Conservation (phyloP, 2,329 filamentous ascomycete genomes). For the Aspergillus versicolor region DNA sequence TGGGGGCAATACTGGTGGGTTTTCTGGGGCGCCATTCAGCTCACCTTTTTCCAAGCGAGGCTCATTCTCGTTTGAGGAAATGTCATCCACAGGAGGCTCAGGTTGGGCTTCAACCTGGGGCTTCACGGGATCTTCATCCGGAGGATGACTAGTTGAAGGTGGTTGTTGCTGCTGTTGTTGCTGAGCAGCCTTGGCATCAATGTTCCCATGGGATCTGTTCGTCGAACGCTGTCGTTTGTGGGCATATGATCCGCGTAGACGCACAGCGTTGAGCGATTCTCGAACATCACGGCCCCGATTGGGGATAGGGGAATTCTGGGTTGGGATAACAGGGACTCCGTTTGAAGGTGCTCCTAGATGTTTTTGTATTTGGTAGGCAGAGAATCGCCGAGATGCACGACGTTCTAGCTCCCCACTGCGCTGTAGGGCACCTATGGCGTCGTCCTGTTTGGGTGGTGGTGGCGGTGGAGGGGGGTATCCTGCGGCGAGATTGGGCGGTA, state of each 20-base stretch:
- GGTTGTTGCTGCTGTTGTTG: slow-evolving; percentile 35
- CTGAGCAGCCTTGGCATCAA: slow-evolving; percentile 56
- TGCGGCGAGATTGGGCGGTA: slow-evolving; percentile 25
- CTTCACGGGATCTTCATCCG: slow-evolving; percentile 40
- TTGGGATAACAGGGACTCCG: slow-evolving; percentile 80
- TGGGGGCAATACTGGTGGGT: slow-evolving; percentile 56
- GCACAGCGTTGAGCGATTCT: slow-evolving; percentile 76
- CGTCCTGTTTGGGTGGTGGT: slow-evolving; percentile 80
- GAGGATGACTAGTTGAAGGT: slow-evolving; percentile 59
- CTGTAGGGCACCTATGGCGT: slow-evolving; percentile 86
- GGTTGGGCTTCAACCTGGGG: slow-evolving; percentile 33
- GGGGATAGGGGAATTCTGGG: slow-evolving; percentile 54
- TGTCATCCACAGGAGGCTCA: slow-evolving; percentile 11
- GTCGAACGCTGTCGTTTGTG: slow-evolving; percentile 54
- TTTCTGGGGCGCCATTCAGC: slow-evolving; percentile 49
- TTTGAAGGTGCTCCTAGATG: slow-evolving; percentile 78
- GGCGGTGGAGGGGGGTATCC: slow-evolving; percentile 68
- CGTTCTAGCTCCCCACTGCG: slow-evolving; percentile 89
- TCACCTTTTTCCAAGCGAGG: slow-evolving; percentile 41
- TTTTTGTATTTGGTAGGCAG: slow-evolving; percentile 94
- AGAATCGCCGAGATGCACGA: slow-evolving; percentile 88
- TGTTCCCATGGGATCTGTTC: slow-evolving; percentile 56
- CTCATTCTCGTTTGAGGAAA: slow-evolving; percentile 59
- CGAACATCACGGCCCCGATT: slow-evolving; percentile 74
- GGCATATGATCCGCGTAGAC: slow-evolving; percentile 57